Percentiles rank a stretch among this genome's conserved stretches.
These are phyloP conservation scores for Scytalidium sp. DNA, from an alignment of 2,329 filamentous ascomycete species.

Conservation along the genomic window DNA sequence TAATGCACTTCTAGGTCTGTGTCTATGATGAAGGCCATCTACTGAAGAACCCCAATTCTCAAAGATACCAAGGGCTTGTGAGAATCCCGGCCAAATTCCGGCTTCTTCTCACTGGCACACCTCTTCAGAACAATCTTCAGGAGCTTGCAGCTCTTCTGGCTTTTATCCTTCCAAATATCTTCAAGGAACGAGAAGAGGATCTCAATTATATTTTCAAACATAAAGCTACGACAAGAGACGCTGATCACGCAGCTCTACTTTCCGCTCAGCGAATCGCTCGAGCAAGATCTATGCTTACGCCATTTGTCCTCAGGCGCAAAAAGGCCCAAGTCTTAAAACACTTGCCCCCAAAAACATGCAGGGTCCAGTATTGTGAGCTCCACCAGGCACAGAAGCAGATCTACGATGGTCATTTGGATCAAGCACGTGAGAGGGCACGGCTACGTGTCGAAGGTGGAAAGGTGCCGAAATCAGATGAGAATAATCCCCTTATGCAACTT, in stretches of 20 bases:
- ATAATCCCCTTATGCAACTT: slow-evolving; percentile 83
- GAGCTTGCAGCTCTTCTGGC: slow-evolving; percentile 87
- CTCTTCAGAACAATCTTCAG: slow-evolving; percentile 89
- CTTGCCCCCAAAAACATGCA: slow-evolving; percentile 75
- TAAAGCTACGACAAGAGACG: slow-evolving; percentile 80
- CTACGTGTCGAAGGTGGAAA: slow-evolving; percentile 50
- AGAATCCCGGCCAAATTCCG: slow-evolving; percentile 79
- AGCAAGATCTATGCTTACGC: slow-evolving; percentile 88
- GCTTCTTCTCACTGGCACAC: slow-evolving; percentile 84
- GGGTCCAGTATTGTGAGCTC: slow-evolving; percentile 79
- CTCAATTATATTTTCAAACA: slow-evolving; percentile 88
- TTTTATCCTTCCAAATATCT: slow-evolving; percentile 90
- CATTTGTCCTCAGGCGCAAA: slow-evolving; percentile 90
- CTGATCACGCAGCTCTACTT: slow-evolving; percentile 76
- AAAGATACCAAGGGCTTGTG: slow-evolving; percentile 76
- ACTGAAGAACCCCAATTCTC: slow-evolving; percentile 83
- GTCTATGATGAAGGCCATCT: slow-evolving; percentile 96
- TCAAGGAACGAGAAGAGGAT: slow-evolving; percentile 71
- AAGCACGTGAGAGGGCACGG: slow-evolving; percentile 57
- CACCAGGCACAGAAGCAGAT: slow-evolving; percentile 68
- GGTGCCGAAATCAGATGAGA: slow-evolving; percentile 49
- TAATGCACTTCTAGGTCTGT: slow-evolving; percentile 23
- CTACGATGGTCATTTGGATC: slow-evolving; percentile 68
- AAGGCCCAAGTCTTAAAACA: slow-evolving; percentile 89
- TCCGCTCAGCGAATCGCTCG: slow-evolving; percentile 83